phyloP scores from a whole-genome alignment of 148 eudicot species.

The Fagopyrum homotropicum region DNA sequence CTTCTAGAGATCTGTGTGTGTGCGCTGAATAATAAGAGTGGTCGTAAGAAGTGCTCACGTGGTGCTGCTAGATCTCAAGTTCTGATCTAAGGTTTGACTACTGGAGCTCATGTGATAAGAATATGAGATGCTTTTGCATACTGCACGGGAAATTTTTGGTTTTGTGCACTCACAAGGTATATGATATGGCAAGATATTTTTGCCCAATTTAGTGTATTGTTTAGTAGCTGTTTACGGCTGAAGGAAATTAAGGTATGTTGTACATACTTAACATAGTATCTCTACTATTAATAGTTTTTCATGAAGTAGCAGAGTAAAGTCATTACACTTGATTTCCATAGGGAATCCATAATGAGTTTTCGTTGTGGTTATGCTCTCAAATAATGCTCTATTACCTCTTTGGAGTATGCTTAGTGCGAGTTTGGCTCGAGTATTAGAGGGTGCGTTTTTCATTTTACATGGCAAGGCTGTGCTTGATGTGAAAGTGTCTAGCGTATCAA shows the following conservation, averaged over 20 bases:
- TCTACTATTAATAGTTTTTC: not conserved
- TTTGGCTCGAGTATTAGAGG: too few relatives aligned
- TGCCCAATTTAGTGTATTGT: not conserved
- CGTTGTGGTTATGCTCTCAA: not conserved
- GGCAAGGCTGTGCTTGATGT: too few relatives aligned
- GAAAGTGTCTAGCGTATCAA: too few relatives aligned
- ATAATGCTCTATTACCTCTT: not conserved
- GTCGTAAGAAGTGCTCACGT: constrained; percentile 76
- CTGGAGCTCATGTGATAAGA: not conserved
- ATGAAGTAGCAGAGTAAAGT: not conserved
- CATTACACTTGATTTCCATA: not conserved
- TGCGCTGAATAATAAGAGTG: constrained; percentile 43
- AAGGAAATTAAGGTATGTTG: not conserved
- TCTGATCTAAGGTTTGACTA: constrained; percentile 26
- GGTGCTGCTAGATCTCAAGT: constrained; percentile 80
- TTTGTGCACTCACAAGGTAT: not conserved
- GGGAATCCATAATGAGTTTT: not conserved
- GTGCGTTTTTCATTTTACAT: too few relatives aligned
- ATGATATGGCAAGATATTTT: not conserved
- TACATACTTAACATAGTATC: not conserved
- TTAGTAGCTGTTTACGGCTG: not conserved
- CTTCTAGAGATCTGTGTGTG: constrained; percentile 88
- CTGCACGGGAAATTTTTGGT: not conserved
- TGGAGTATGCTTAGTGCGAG: not conserved
- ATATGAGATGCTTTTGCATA: not conserved